Conservation (phyloP, 805 yeast genomes). For the Maudiozyma bulderi region DNA sequence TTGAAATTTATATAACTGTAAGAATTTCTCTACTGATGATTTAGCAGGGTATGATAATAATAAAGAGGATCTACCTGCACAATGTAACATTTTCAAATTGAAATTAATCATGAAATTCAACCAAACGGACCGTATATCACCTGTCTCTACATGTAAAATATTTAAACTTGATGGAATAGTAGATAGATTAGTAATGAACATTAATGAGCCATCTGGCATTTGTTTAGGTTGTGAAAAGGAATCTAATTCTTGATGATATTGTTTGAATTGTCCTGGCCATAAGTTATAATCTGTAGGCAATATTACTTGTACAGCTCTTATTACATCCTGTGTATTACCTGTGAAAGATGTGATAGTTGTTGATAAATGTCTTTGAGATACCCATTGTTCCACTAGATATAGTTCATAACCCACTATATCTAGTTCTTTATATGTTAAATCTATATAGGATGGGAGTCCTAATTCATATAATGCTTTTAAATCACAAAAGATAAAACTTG, state of each 20-base stretch:
- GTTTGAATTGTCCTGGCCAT: constrained; percentile 39
- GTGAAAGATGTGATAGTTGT: constrained; percentile 77
- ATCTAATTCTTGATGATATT: constrained; percentile 56
- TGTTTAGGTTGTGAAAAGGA: constrained; percentile 58
- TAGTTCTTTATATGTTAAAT: constrained; percentile 37
- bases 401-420: constrained; percentile 69
- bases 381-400: constrained; percentile 94
- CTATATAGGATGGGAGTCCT: constrained; percentile 34
- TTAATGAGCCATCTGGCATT: constrained; percentile 41
- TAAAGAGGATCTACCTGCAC: constrained; percentile 79
- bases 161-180: constrained; percentile 67
- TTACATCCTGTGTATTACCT: constrained; percentile 59
- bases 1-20: constrained; percentile 59
- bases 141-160: constrained; percentile 59
- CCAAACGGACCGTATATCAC: constrained; percentile 44
- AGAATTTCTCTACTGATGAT: constrained; percentile 74
- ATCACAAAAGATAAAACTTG: constrained; percentile 46
- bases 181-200: constrained; percentile 77
- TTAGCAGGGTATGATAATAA: constrained; percentile 62
- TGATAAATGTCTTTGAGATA: constrained; percentile 58
- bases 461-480: constrained; percentile 43
- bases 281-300: constrained; percentile 29
- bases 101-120: constrained; percentile 60
- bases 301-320: constrained; percentile 53
- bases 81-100: constrained; percentile 64